Evolutionary conservation across 805 yeast species (phyloP).

Genomic region (Komagataella phaffii): DNA sequence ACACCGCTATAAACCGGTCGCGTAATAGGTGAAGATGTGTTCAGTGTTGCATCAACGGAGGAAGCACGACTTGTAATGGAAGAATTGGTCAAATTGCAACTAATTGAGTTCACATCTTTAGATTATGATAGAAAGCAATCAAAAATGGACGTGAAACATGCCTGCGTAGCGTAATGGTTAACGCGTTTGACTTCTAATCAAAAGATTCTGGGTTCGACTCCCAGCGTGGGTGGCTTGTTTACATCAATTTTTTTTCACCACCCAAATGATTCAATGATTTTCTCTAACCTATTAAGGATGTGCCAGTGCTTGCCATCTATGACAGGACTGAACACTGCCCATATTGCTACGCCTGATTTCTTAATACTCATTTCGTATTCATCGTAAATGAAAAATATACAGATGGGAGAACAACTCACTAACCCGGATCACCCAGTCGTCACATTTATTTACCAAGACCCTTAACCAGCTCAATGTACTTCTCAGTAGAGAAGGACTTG

Average conservation of each 20-base stretch:
- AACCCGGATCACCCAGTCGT: neutral
- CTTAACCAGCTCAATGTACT: slow-evolving; percentile 70
- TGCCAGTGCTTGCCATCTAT: no score
- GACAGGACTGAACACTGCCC: no score
- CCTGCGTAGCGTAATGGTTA: slow-evolving; percentile 46
- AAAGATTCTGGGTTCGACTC: slow-evolving; percentile 57
- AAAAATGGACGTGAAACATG: neutral
- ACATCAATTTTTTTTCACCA: neutral
- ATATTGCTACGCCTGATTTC: no score
- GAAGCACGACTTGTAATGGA: no score
- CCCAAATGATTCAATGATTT: no score
- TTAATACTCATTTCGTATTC: neutral
- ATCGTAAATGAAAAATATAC: neutral
- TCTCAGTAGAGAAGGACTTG: slow-evolving; percentile 88
- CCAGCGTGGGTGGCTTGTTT: slow-evolving; percentile 21
- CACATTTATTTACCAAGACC: slow-evolving; percentile 6
- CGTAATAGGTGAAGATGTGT: no score
- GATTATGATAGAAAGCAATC: neutral
- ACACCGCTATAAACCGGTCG: no score
- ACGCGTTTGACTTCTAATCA: slow-evolving; percentile 58
- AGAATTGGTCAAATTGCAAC: no score
- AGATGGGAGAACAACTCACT: neutral
- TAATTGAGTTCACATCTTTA: no score
- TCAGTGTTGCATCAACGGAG: no score
- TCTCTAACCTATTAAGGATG: no score